A percentile compares a stretch with the other conserved stretches of the same genome.
Conservation (phyloP, 164 flowering plant species). For the Vitis rupestris region DNA sequence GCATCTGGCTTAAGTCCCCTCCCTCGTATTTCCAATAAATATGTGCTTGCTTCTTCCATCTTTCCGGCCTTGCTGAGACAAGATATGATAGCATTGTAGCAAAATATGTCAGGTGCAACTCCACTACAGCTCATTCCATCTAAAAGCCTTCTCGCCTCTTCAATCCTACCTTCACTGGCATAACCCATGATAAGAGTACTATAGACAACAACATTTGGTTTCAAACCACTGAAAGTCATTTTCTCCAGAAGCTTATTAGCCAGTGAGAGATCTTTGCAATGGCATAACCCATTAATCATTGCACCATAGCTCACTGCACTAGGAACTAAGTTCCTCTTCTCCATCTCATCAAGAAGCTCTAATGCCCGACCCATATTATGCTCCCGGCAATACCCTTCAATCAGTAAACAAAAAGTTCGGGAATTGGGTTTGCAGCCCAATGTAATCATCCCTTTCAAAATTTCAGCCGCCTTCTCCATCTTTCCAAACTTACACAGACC, state of each 20-base stretch:
- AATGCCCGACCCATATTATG: slow-evolving; percentile 33
- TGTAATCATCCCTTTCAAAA: slow-evolving; percentile 51
- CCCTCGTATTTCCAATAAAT: slow-evolving; percentile 46
- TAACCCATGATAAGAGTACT: slow-evolving; percentile 54
- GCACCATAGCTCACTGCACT: slow-evolving; percentile 37
- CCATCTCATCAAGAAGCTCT: slow-evolving; percentile 57
- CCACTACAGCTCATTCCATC: slow-evolving; percentile 51
- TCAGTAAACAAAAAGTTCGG: slow-evolving; percentile 42
- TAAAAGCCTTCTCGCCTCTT: slow-evolving; percentile 45
- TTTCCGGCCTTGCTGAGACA: slow-evolving; percentile 59
- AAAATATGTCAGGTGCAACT: slow-evolving; percentile 56
- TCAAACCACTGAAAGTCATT: slow-evolving; percentile 41
- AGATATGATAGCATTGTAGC: slow-evolving; percentile 58
- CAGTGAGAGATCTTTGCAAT: slow-evolving; percentile 32
- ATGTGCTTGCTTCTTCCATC: slow-evolving; percentile 56
- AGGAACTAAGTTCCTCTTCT: slow-evolving; percentile 37
- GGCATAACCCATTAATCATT: slow-evolving; percentile 51
- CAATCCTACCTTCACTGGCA: slow-evolving; percentile 39
- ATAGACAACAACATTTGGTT: slow-evolving; percentile 51
- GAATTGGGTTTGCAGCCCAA: slow-evolving; percentile 43
- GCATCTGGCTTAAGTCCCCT: slow-evolving; percentile 54
- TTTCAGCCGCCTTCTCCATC: slow-evolving; percentile 45
- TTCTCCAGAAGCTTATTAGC: slow-evolving; percentile 37
- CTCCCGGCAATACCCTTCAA: slow-evolving; percentile 52
- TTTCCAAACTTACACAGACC: slow-evolving; percentile 56